These are phyloP conservation scores for Nicotiana noctiflora DNA, from an alignment of 257 asterid genomes.

Conservation along the genomic window DNA sequence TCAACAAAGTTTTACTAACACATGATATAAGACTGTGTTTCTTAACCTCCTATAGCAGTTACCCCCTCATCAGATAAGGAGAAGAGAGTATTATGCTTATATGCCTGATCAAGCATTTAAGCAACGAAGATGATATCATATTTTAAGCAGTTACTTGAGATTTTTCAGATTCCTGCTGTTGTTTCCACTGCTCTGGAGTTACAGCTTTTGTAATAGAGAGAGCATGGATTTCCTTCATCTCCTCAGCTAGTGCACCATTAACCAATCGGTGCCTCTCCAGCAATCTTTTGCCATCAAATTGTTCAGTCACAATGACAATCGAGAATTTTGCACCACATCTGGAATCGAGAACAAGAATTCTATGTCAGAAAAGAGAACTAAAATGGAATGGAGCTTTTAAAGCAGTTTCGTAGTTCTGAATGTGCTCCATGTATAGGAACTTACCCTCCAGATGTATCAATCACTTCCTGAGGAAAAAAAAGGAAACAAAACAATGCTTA, in stretches of 20 bases:
- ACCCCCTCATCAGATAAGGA: neutral
- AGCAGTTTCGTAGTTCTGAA: neutral
- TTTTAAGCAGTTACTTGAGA: slow-evolving; percentile 41
- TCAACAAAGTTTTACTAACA: neutral
- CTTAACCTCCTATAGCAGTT: neutral
- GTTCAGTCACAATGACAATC: slow-evolving; percentile 61
- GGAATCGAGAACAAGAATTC: slow-evolving; percentile 6
- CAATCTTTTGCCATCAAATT: slow-evolving; percentile 78
- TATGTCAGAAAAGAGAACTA: neutral
- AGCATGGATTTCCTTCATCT: slow-evolving; percentile 80
- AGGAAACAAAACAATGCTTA: neutral
- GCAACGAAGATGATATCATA: neutral
- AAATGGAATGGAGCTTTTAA: neutral
- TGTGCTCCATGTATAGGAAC: slow-evolving; percentile 11
- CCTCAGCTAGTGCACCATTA: slow-evolving; percentile 63
- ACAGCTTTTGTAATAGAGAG: slow-evolving; percentile 79
- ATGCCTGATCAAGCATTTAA: neutral
- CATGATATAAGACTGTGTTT: neutral
- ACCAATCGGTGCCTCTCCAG: slow-evolving; percentile 91
- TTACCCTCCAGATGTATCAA: slow-evolving; percentile 86
- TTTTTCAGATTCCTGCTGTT: slow-evolving; percentile 44
- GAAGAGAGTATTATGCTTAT: neutral
- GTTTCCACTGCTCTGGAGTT: slow-evolving; percentile 77
- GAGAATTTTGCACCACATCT: slow-evolving; percentile 85
- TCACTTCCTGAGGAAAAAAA: slow-evolving; percentile 50